Evolutionary conservation across 257 asterid genomes (phyloP).

Genomic region (Forsythia viridissima): DNA sequence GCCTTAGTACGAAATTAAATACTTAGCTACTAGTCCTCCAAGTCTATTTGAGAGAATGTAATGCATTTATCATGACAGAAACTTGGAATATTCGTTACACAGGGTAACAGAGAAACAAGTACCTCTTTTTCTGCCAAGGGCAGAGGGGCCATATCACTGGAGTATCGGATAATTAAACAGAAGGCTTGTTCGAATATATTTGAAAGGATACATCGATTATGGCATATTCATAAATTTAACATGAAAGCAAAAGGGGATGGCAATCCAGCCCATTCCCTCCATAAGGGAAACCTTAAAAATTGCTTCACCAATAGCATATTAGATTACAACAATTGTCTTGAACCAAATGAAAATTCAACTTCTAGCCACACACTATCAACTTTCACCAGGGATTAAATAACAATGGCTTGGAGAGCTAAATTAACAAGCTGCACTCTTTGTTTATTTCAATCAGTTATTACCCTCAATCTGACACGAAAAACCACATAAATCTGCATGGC

Average conservation of each 20-base stretch:
- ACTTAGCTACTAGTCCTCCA: background rate
- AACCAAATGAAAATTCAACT: background rate
- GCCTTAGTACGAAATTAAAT: background rate
- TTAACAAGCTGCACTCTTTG: background rate
- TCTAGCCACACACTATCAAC: background rate
- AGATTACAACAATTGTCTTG: background rate
- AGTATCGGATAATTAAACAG: background rate
- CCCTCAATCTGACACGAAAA: background rate
- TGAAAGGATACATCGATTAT: background rate
- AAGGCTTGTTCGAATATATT: background rate
- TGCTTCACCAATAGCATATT: background rate
- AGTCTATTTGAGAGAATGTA: background rate
- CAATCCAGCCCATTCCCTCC: background rate
- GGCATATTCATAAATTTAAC: background rate
- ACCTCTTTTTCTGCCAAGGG: background rate
- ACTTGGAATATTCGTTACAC: background rate
- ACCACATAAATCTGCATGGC: background rate
- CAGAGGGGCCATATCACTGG: background rate
- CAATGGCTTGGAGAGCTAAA: background rate
- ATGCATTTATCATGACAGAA: background rate
- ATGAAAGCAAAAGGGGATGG: background rate
- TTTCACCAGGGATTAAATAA: background rate
- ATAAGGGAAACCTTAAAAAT: background rate
- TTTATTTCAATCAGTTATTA: no score
- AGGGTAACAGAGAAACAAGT: conserved; percentile 1